These are phyloP conservation scores for Teratosphaeria epicoccoides DNA, from an alignment of 2,329 filamentous ascomycete genomes.

Conservation along the genomic window DNA sequence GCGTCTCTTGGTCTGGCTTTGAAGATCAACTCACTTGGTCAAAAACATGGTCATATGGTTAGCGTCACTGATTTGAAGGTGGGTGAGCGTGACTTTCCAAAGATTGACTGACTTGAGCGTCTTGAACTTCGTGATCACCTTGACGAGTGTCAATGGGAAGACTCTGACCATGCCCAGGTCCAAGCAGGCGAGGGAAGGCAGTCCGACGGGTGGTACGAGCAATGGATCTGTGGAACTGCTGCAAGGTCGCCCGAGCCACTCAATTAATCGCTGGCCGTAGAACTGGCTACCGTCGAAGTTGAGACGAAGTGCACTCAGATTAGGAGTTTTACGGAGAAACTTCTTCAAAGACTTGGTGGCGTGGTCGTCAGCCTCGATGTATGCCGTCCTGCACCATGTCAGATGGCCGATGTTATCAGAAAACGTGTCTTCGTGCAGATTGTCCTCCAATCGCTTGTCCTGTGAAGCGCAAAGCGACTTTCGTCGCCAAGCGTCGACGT, in stretches of 20 bases:
- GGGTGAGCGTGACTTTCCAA: constrained; percentile 9
- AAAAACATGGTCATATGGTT: neutral
- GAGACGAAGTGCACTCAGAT: constrained; percentile 13
- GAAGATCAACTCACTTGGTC: neutral
- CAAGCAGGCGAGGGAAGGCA: constrained; percentile 8
- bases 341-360: constrained; percentile 3
- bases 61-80: neutral
- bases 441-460: no score
- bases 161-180: constrained; percentile 13
- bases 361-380: neutral
- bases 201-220: constrained; percentile 2
- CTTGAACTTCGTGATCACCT: constrained; percentile 11
- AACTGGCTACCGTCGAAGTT: constrained; percentile 14
- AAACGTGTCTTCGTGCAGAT: no score
- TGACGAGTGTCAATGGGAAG: constrained; percentile 3
- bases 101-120: constrained; percentile 13
- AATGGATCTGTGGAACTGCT: neutral
- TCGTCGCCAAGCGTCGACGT: no score
- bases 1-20: no score
- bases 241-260: constrained; percentile 1
- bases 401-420: neutral
- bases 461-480: no score
- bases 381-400: neutral
- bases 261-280: neutral
- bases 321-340: constrained; percentile 11